Base-by-base conservation (phyloP, 2,329 filamentous ascomycete genomes). In the Fusarium luffae region DNA sequence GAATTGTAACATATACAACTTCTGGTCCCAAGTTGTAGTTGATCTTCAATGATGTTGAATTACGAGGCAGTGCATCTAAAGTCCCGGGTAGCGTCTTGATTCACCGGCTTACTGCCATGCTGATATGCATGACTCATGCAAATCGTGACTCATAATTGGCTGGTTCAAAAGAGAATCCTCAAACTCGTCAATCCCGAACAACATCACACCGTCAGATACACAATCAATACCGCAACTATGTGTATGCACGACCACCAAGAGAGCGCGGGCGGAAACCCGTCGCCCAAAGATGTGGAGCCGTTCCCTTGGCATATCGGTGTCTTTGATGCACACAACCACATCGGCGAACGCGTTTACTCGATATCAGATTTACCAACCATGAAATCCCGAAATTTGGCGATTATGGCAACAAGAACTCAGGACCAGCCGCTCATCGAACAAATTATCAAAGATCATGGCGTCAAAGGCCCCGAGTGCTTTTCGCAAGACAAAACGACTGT, bases 241-340 rank as follows among this genome's bases (percentile, higher is more conserved):
- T 74, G 71, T 37, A 46, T 54, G 12, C 51, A 60, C 32, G 58
- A 61, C 3, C 50, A 66, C 19, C 56, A 60, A 30, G n/a, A 54
- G 5, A 30, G n/a, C 14, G 37, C 28, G 30, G 54, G 27, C 6
- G 8, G 21, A 18, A 51, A 64, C 14, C 55, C 59, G 42, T 23
- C 48, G 3, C 40, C 23, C 3, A 14, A 51, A 12, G 32, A 65
- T 16, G 7, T 49, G 34, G 69, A 68, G 2, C 47, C 63, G 3
- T 75, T 75, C 3, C 74, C 74, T 0, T 75, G 74, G 73, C 65
- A 69, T 12, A 4, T 75, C 0, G 70, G 72, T 2, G 67, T 65
- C 0, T 85, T 84, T 54, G 78, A 82, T 56, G 74, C 60, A 0
- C 74, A 75, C 9, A 75, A 73, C 16, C 74, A 75, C 14, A 56